Base-by-base conservation (phyloP, 768 basidiomycete species). In the Russula abietina region DNA sequence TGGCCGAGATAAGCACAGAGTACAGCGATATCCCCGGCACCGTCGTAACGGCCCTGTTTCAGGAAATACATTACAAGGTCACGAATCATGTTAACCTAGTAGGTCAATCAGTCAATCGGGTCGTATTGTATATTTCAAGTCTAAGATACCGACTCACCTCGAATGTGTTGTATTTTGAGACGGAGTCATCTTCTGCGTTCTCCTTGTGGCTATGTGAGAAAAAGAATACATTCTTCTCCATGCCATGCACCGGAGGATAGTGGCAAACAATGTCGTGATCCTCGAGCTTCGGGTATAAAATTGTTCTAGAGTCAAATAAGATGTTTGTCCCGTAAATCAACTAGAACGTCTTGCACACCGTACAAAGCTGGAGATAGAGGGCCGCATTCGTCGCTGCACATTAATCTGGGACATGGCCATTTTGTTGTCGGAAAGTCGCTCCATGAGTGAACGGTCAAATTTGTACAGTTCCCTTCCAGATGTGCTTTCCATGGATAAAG, bases 381-480 rank as follows among this genome's bases (percentile, higher is more conserved):
- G 89, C 6, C 87, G 77, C 90, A 91, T 91, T 16, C 90, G 79
- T 1, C 89, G 76, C 70, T 91, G 89, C 0, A 88, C 81, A 67
- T 86, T 78, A 14, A 91, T 83, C 39, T 79, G 80, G 2, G 87
- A 86, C 88, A 91, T 89, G 0, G 78, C 72, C 33, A 88, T 70
- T 10, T 83, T 83, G 26, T 76, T 76, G 4, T 67, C 69, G 0
- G 87, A 79, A 10, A 91, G 75, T 16, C 89, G 80, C 66, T 91
- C 89, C 86, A 91, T 89, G 1, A 90, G 75, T 0, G 86, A 88
- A 14, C 67, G 57, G 65, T 89, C 87, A 65, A 89, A 87, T 48
- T 78, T 81, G 73, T 79, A 89, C 5, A 89, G 68, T 45, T 78
- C 69, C 24, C 69, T 73, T 0, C 87, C 88, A 0, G 75, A 75